A percentile compares a stretch with the other conserved stretches of the same genome.
Evolutionary conservation across 2,329 filamentous ascomycete species (phyloP).

Genomic region (Talaromyces sp.): DNA sequence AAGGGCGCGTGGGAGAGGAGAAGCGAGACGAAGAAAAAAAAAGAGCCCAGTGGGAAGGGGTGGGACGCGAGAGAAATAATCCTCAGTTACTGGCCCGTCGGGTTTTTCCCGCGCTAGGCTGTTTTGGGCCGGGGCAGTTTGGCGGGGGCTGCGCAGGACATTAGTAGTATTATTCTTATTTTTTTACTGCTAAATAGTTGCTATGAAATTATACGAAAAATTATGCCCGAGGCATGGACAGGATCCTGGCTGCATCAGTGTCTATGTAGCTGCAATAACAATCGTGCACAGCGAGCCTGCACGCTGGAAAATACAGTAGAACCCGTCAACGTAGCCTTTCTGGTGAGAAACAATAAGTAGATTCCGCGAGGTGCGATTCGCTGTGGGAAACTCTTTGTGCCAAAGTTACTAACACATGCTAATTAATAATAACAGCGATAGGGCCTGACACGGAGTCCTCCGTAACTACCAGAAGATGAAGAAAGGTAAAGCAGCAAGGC

Average conservation of each 20-base stretch:
- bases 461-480: not conserved
- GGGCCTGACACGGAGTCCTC: not conserved
- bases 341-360: not conserved
- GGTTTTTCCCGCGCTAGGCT: constrained; percentile 9
- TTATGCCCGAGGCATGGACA: not conserved
- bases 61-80: constrained; percentile 8
- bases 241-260: not conserved
- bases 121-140: not conserved
- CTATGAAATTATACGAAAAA: too few relatives aligned
- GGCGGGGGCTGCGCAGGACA: not conserved
- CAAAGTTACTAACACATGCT: not conserved
- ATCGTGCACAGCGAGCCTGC: not conserved
- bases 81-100: not conserved
- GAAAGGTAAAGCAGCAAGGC: not conserved
- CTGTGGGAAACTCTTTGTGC: not conserved
- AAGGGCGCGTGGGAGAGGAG: constrained; percentile 1
- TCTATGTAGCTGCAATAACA: not conserved
- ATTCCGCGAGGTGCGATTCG: not conserved
- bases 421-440: not conserved
- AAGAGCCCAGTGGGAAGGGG: constrained; percentile 12
- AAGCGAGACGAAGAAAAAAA: constrained; percentile 15
- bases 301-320: not conserved
- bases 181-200: too few relatives aligned
- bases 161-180: too few relatives aligned
- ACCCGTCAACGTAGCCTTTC: not conserved